These are phyloP conservation scores for Holtermannia corniformis DNA, from an alignment of 768 basidiomycete genomes.

Conservation along the genomic window DNA sequence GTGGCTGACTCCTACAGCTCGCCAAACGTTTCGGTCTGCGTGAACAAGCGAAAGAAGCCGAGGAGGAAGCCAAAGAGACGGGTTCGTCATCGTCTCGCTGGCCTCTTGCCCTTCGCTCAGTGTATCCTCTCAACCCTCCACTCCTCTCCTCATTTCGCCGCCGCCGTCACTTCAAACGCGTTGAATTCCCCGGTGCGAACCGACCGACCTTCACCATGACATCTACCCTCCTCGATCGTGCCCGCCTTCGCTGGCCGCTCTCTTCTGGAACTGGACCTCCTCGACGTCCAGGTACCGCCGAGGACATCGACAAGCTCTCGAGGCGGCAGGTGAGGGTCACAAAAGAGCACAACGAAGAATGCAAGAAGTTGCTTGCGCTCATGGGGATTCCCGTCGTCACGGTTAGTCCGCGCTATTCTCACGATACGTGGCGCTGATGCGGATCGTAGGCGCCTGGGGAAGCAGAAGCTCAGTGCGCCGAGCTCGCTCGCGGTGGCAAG, in stretches of 20 bases:
- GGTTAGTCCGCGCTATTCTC: slow-evolving; percentile 46
- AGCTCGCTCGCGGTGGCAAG: slow-evolving; percentile 91
- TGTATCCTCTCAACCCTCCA: background rate
- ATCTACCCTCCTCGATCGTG: background rate
- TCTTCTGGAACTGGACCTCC: too few relatives aligned
- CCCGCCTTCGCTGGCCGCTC: too few relatives aligned
- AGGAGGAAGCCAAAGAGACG: slow-evolving; percentile 92
- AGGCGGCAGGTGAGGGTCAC: slow-evolving; percentile 91
- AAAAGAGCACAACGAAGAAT: slow-evolving; percentile 91
- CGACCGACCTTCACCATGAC: background rate
- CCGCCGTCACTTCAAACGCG: background rate
- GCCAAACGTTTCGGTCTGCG: slow-evolving; percentile 86
- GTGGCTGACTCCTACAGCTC: slow-evolving; percentile 49
- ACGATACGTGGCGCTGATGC: too few relatives aligned
- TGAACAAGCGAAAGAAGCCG: slow-evolving; percentile 87
- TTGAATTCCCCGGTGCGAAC: background rate
- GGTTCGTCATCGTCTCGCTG: slow-evolving; percentile 48
- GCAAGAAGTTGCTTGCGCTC: slow-evolving; percentile 67
- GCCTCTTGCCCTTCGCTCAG: too few relatives aligned
- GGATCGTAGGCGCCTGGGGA: slow-evolving; percentile 85
- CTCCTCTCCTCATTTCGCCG: background rate
- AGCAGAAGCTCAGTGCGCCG: slow-evolving; percentile 97
- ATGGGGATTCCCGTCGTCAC: slow-evolving; percentile 97
- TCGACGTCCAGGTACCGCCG: slow-evolving; percentile 61
- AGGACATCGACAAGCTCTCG: slow-evolving; percentile 83